Conservation (phyloP, 192 early-diverging fungal species). For the Chytriomyces sp. region DNA sequence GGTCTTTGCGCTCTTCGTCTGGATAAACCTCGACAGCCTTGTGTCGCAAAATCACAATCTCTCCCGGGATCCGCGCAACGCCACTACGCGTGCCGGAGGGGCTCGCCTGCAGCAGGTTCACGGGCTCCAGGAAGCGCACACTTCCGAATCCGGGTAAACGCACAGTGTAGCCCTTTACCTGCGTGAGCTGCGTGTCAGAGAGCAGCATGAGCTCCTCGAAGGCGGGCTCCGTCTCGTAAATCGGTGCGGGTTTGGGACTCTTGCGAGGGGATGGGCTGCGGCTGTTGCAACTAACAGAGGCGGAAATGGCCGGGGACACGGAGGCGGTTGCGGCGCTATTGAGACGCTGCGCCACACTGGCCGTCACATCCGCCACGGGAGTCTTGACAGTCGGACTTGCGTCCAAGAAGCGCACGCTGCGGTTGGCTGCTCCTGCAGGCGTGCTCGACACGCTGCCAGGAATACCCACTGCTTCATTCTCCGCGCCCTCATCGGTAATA, state of each 20-base stretch:
- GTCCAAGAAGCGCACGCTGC: conserved; percentile 24
- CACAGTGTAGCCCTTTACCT: conserved; percentile 76
- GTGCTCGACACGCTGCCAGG: neutral
- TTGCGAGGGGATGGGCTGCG: neutral
- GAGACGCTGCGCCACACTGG: no score
- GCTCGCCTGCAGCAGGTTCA: conserved; percentile 73
- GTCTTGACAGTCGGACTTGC: neutral
- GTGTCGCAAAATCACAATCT: conserved; percentile 71
- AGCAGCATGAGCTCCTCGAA: conserved; percentile 72
- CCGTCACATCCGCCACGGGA: conserved; percentile 17
- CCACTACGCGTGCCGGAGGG: conserved; percentile 51
- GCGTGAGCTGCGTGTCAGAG: conserved; percentile 66
- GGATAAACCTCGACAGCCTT: conserved; percentile 81
- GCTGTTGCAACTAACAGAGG: neutral
- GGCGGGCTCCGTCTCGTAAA: conserved; percentile 79
- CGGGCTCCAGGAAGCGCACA: conserved; percentile 76
- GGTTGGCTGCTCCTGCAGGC: conserved; percentile 34
- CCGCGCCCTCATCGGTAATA: conserved; percentile 16
- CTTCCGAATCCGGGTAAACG: conserved; percentile 69
- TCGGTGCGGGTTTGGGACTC: neutral
- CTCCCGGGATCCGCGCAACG: conserved; percentile 71
- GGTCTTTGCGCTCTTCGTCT: conserved; percentile 74
- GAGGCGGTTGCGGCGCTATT: conserved; percentile 7
- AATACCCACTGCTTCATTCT: no score
- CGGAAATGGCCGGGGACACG: neutral